Percentiles rank a stretch among this genome's conserved stretches.
Evolutionary conservation across 345 rosid genomes (phyloP).

Genomic region (Salix suchowensis): DNA sequence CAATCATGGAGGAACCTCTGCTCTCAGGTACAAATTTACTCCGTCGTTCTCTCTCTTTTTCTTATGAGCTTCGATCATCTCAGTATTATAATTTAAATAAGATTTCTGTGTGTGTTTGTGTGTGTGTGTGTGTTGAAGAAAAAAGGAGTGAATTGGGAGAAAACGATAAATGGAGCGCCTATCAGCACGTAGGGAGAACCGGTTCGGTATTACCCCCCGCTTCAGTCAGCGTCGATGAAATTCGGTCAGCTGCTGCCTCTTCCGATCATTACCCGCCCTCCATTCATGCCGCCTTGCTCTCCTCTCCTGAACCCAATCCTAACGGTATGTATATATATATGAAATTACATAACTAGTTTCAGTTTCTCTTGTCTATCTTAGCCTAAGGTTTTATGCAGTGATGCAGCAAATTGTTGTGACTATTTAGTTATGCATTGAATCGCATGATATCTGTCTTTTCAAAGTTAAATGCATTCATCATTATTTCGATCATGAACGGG

Average conservation of each 20-base stretch:
- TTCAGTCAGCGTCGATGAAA: constrained; percentile 75
- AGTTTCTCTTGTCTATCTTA: neutral
- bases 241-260: constrained; percentile 64
- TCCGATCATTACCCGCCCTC: constrained; percentile 64
- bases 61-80: neutral
- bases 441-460: too few relatives aligned
- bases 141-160: constrained; percentile 38
- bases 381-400: too few relatives aligned
- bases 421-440: too few relatives aligned
- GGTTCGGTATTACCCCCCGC: constrained; percentile 61
- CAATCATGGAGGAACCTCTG: constrained; percentile 61
- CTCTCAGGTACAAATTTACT: constrained; percentile 44
- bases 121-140: constrained; percentile 21
- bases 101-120: neutral
- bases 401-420: too few relatives aligned
- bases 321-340: constrained; percentile 25
- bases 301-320: constrained; percentile 61
- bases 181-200: constrained; percentile 66
- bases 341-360: neutral
- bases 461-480: too few relatives aligned
- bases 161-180: constrained; percentile 63
- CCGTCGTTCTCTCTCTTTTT: neutral
- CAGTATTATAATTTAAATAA: neutral
- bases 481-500: too few relatives aligned
- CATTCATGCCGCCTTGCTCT: constrained; percentile 64